Evolutionary conservation across 208 protist species (phyloP), one percentile per base, ranked within the genome.

Genomic region (Crithidia fasciculata): DNA sequence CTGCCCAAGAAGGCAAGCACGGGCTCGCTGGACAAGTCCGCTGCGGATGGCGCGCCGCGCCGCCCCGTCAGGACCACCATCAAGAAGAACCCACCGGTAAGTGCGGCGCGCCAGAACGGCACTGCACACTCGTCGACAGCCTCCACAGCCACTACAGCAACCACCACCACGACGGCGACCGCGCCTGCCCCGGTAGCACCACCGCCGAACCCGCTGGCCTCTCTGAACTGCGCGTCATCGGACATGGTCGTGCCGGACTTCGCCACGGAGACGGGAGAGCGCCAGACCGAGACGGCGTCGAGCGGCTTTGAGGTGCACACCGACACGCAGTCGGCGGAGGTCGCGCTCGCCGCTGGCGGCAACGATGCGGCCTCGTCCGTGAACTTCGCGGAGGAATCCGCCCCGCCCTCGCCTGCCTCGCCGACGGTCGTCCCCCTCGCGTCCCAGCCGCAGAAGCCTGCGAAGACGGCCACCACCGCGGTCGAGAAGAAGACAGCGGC

Each of bases 321-420:
- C 53, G 65, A 70, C 65, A 61, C 65, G 53, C 54, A 59, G 53
- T 70, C 65, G 15, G 39, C 65, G 1, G 54, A 61, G 65, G 54
- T 61, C 53, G 8, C 43, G 65, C 19, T 37, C 28, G 53, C 40
- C 40, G 40, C 15, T 8, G 16, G 41, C 8, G 43, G 39, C 2
- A 19, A 15, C 7, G 40, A 47, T 28, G 28, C 28, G 19, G 61
- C 40, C 65, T 8, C 39, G 13, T 61, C 43, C 53, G 19, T 61
- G 8, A 61, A 43, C 65, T 61, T 70, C n/a, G 41, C 47, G 18
- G 54, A 18, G 41, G 54, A 70, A 28, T 28, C 28, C 28, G 28
- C 28, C 28, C 28, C 28, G 28, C 28, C 28, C 28, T 28, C 28
- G 28, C 28, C 28, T 28, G 28, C 28, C 28, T 28, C 28, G 28